Base-by-base conservation (phyloP, 192 early-diverging fungal species). In the Coemansia sp. region DNA sequence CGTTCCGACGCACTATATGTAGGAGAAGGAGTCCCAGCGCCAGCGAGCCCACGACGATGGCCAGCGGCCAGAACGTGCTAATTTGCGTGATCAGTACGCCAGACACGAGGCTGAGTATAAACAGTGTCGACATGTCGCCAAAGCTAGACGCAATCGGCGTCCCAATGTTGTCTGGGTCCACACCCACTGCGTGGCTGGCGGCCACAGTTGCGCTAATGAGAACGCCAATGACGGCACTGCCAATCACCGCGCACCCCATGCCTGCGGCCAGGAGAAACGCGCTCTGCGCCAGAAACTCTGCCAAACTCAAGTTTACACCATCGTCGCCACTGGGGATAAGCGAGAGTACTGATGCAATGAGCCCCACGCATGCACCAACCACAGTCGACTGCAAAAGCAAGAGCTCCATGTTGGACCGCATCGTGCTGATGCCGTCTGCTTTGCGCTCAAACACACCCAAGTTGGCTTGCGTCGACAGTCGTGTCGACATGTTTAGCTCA, bases 401-500 rank as follows among this genome's bases (percentile, higher is more conserved):
- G 1, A 95, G 76, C 6, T 84, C 84, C 36, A 92, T 62, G 56
- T 95, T 94, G 10, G 91, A 90, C 43, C 78, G 73, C 22, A 93
- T 77, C 11, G 91, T 72, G 11, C 73, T 59, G 53, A 84, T 76
- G 0, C 87, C 69, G 2, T 82, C 82, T 0, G 66, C 38, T 11
- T 60, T 68, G 55, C 58, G 58, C 56, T 88, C 86, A n/a, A 92
- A 74, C 15, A 81, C 68, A 11, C 91, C 91, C 67, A 88, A 58
- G 60, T 90, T 90, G 2, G 89, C 65, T 40, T 75, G 71, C 8
- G 93, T 94, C 2, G 91, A 90, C 17, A 95, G 76, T 8, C 93
- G 84, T n/a, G 93, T 85, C 6, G 91, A 90, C 54, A 95, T 82
- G 48, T 91, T 95, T 82, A 94, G 89, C 66, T 95, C 94, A 12